Conservation (phyloP, 306 rosid genomes). For the Arachis hypogaea region DNA sequence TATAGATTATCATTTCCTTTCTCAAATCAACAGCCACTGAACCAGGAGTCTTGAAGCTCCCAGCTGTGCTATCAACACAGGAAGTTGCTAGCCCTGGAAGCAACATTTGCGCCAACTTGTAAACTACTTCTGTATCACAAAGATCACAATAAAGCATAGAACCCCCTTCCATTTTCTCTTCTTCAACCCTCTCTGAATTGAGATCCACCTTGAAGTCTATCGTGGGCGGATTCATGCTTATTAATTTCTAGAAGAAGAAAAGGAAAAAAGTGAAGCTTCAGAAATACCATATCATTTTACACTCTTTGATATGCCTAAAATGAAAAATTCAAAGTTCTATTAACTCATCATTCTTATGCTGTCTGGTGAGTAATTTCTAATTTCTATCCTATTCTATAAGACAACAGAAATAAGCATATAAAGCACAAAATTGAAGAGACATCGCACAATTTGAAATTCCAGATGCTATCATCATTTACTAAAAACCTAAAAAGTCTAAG, state of each 20-base stretch:
- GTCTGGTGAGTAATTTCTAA: not conserved
- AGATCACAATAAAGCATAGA: conserved; percentile 60
- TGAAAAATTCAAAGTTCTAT: not conserved
- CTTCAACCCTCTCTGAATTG: conserved; percentile 63
- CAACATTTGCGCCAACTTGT: conserved; percentile 74
- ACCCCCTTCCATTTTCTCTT: conserved; percentile 50
- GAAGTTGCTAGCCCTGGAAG: conserved; percentile 81
- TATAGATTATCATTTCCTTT: conserved; percentile 76
- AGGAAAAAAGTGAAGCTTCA: not conserved
- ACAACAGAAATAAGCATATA: conserved; percentile 7
- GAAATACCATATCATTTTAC: conserved; percentile 10
- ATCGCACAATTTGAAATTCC: conserved; percentile 1
- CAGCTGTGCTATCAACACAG: conserved; percentile 79
- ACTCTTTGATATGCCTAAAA: not conserved
- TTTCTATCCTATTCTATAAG: not conserved
- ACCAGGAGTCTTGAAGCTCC: conserved; percentile 71
- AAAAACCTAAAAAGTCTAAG: too few relatives aligned
- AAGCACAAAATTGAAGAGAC: not conserved
- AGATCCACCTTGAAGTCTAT: conserved; percentile 45
- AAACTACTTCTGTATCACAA: conserved; percentile 65
- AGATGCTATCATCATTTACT: conserved; percentile 10
- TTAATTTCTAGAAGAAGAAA: conserved; percentile 45
- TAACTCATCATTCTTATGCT: not conserved
- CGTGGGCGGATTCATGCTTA: conserved; percentile 51
- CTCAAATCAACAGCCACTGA: conserved; percentile 71